Evolutionary conservation across 106 monocot species (phyloP), one percentile per base, ranked within the genome.

Genomic region (Cymbidium sinense): DNA sequence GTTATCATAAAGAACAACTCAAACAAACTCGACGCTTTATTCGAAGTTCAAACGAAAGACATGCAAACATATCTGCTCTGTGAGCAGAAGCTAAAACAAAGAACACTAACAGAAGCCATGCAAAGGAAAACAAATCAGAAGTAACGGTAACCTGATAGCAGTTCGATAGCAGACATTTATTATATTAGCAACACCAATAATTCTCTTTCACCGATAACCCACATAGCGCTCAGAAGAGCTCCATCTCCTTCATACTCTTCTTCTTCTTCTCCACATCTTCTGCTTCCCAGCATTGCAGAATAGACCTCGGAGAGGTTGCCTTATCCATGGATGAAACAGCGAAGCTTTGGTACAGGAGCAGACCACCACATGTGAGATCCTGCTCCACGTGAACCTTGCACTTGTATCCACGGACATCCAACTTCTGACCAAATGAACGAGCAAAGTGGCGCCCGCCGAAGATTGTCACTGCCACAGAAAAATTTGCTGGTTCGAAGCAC

Each of bases 391-490:
- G 10, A 19, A 81, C 78, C 5, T n/a, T 20, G 41, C 77, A 18
- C 20, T 30, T 27, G 39, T 81, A 87, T 5, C 87, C 87, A 20
- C 81, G 43, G 12, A 64, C 30, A 7, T 76, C 77, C 2, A 81
- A 28, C 62, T 43, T 51, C 10, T 55, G 75, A 5, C 73, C 84
- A 78, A 78, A 84, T 0, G 84, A 79, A 15, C 50, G 47, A 7
- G 83, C 87, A 25, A 31, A 19, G 0, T 15, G 19, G 31, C 55
- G 69, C 21, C 80, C 83, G 5, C 84, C 87, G 50, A 84, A 87
- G 23, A 87, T 55, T 2, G 86, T 86, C 7, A 87, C 76, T 30
- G 87, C 87, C 39, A 81, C 55, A 34, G 87, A 87, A 75, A 87
- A 87, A 10, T 78, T 43, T 1, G 75, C 44, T 2, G 87, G 87